phyloP scores from a whole-genome alignment of 495 filamentous ascomycete species.

The Aspergillus baeticus region DNA sequence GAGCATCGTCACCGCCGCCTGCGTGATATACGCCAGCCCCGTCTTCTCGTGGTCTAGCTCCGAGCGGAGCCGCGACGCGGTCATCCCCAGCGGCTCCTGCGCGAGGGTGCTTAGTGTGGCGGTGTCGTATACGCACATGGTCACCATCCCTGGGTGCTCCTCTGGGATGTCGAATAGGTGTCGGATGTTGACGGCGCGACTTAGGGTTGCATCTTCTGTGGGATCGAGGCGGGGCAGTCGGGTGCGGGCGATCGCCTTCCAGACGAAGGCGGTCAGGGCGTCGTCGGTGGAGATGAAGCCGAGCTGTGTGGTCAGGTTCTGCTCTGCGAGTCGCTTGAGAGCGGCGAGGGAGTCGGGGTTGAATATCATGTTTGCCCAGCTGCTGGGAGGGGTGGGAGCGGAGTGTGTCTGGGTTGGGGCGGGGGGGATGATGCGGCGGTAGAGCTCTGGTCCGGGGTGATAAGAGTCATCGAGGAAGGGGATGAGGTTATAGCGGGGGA shows the following conservation, averaged over 20 bases:
- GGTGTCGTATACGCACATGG: conserved; percentile 16
- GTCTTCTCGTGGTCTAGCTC: conserved; percentile 20
- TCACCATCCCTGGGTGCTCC: conserved; percentile 33
- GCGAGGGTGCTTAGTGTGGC: conserved; percentile 22
- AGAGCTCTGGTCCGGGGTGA: conserved; percentile 11
- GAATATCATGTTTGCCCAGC: neutral
- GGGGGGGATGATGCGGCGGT: no score
- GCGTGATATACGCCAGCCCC: conserved; percentile 27
- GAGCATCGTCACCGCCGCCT: conserved; percentile 36
- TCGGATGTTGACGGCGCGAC: conserved; percentile 29
- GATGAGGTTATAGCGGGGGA: conserved; percentile 26
- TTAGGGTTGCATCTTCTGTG: neutral
- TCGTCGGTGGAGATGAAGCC: conserved; percentile 47
- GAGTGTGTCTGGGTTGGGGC: neutral
- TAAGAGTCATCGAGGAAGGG: conserved; percentile 27
- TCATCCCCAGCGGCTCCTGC: conserved; percentile 18
- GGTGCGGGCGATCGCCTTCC: conserved; percentile 16
- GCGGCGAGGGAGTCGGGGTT: neutral
- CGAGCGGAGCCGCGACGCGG: conserved; percentile 27
- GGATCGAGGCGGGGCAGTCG: conserved; percentile 17
- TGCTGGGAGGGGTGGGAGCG: neutral
- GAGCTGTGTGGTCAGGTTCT: neutral
- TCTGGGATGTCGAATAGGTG: conserved; percentile 23
- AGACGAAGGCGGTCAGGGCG: conserved; percentile 47
- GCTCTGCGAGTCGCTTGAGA: neutral